Conservation (phyloP, 805 yeast genomes). For the Metschnikowia vanudenii region DNA sequence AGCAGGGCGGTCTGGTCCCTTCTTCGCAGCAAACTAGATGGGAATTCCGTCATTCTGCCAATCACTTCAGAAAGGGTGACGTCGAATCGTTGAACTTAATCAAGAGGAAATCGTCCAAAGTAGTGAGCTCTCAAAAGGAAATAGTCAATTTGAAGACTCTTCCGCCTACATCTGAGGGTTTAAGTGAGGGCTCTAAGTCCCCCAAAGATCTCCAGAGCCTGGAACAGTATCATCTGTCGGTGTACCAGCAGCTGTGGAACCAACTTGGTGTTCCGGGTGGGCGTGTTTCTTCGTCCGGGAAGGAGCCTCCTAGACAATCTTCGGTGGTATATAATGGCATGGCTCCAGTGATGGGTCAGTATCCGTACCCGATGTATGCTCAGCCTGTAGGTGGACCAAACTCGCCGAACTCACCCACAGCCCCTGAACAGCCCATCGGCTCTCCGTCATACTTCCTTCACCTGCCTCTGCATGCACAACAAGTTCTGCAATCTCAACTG, state of each 20-base stretch:
- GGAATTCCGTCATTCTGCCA: constrained; percentile 89
- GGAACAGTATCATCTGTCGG: constrained; percentile 22
- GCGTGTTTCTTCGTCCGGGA: neutral
- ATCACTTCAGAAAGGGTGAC: constrained; percentile 78
- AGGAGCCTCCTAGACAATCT: constrained; percentile 8
- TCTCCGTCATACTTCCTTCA: constrained; percentile 16
- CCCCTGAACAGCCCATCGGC: constrained; percentile 10
- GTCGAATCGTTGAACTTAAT: constrained; percentile 68
- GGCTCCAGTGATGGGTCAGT: constrained; percentile 11
- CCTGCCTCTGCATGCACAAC: constrained; percentile 14
- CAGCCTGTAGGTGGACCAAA: constrained; percentile 14
- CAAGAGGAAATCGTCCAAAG: constrained; percentile 66
- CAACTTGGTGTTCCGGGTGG: constrained; percentile 12
- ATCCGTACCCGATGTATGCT: constrained; percentile 12
- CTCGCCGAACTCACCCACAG: constrained; percentile 15
- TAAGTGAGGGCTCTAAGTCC: constrained; percentile 5
- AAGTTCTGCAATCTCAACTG: constrained; percentile 17
- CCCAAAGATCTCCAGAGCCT: constrained; percentile 7
- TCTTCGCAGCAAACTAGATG: constrained; percentile 44
- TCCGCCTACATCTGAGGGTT: constrained; percentile 25
- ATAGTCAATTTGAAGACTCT: constrained; percentile 35
- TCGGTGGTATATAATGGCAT: constrained; percentile 1
- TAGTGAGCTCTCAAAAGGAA: constrained; percentile 38
- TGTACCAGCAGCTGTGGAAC: constrained; percentile 21
- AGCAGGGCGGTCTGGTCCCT: constrained; percentile 3